phyloP scores from a whole-genome alignment of 1,284 basidiomycete species.

The Puccinia brachypodii region DNA sequence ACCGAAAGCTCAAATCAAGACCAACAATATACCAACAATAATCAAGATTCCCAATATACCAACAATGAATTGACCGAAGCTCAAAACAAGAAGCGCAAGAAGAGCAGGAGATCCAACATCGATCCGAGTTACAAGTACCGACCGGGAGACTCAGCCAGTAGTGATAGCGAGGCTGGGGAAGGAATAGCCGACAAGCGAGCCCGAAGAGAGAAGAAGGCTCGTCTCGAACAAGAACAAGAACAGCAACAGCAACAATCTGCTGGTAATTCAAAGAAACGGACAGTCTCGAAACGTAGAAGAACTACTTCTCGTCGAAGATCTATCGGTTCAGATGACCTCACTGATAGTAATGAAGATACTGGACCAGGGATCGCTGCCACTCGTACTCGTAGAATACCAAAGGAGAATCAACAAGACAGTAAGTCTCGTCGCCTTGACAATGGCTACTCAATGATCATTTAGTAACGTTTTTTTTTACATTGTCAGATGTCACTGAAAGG shows the following conservation, averaged over 20 bases:
- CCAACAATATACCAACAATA: not conserved
- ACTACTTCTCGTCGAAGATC: not conserved
- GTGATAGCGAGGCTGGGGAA: conserved; percentile 45
- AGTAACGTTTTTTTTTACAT: not conserved
- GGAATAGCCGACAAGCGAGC: conserved; percentile 39
- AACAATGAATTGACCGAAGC: not conserved
- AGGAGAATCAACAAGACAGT: conserved; percentile 26
- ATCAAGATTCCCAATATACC: conserved; percentile 17
- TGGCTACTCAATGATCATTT: not conserved
- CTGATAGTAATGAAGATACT: conserved; percentile 42
- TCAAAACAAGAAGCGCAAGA: conserved; percentile 40
- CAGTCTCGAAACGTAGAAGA: conserved; percentile 3
- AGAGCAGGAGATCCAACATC: conserved; percentile 16
- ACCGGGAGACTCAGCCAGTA: conserved; percentile 38
- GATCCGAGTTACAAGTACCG: conserved; percentile 42
- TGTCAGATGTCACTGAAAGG: not conserved
- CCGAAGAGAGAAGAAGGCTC: conserved; percentile 38
- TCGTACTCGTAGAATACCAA: conserved; percentile 14
- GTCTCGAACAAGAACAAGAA: conserved; percentile 15
- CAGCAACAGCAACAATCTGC: not conserved
- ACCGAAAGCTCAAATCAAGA: not conserved
- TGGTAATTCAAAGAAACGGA: not conserved
- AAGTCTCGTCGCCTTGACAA: no score
- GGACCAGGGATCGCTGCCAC: conserved; percentile 33
- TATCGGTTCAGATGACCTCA: conserved; percentile 25